phyloP scores from a whole-genome alignment of 2,329 filamentous ascomycete species.

The Aspergillus fumigatiaffinis region DNA sequence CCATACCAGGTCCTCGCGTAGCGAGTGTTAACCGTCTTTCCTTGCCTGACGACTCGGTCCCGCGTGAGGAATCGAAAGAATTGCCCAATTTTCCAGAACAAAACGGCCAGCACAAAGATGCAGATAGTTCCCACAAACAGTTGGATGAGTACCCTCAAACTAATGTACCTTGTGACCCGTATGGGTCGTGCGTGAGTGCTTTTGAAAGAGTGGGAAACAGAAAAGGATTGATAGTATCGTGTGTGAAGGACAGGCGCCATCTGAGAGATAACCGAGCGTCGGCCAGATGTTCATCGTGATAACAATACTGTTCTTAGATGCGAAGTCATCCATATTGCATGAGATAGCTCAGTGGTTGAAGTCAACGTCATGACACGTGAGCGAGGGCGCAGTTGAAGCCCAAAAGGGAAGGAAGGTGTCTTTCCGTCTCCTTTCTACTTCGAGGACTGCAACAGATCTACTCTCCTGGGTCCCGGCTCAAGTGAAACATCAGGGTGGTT shows the following conservation, averaged over 20 bases:
- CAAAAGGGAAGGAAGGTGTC: background rate
- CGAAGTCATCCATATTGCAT: background rate
- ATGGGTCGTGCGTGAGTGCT: slow-evolving; percentile 19
- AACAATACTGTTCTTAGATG: slow-evolving; percentile 15
- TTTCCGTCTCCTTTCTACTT: background rate
- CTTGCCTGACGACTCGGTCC: slow-evolving; percentile 28
- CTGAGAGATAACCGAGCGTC: slow-evolving; percentile 3
- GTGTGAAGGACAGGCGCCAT: slow-evolving; percentile 30
- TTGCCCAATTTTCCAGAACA: slow-evolving; percentile 38
- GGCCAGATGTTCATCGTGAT: slow-evolving; percentile 14
- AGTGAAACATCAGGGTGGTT: too few relatives aligned
- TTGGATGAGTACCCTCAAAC: slow-evolving; percentile 26
- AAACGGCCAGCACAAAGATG: slow-evolving; percentile 35
- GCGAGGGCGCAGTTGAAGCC: background rate
- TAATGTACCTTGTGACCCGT: slow-evolving; percentile 24
- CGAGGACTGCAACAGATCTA: background rate
- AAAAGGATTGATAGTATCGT: slow-evolving; percentile 22
- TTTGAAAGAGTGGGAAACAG: slow-evolving; percentile 22
- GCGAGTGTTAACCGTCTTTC: slow-evolving; percentile 28
- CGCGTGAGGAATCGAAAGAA: slow-evolving; percentile 35
- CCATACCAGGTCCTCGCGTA: slow-evolving; percentile 43
- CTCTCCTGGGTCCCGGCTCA: too few relatives aligned
- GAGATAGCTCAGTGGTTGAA: background rate
- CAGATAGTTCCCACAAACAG: slow-evolving; percentile 34
- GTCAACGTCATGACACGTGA: background rate